phyloP scores from a whole-genome alignment of 352 stramenopile species.

The Phytopythium oedochilum region DNA sequence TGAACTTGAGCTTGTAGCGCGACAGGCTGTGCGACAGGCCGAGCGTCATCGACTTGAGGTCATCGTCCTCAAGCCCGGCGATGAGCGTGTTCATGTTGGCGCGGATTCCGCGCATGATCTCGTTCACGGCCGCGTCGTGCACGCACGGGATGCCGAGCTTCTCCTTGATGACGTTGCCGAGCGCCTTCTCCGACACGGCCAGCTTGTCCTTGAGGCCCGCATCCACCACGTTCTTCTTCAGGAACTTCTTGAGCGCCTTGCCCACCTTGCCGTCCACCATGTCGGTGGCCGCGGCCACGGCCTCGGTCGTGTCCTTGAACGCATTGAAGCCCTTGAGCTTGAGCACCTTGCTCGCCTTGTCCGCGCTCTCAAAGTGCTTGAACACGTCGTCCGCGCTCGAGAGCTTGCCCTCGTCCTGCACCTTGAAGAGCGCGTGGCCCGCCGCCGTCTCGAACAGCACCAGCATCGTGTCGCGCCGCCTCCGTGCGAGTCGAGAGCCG shows the following conservation, averaged over 20 bases:
- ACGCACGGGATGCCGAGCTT: constrained; percentile 92
- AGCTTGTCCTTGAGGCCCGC: constrained; percentile 89
- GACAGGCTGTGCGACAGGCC: constrained; percentile 99
- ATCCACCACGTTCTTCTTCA: constrained; percentile 99
- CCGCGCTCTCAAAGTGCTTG: constrained; percentile 91
- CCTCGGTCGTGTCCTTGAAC: constrained; percentile 97
- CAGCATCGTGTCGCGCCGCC: constrained; percentile 62
- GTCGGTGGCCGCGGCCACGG: constrained; percentile 99
- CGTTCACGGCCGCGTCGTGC: constrained; percentile 95
- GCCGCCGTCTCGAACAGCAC: constrained; percentile 98
- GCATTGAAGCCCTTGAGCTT: constrained; percentile 99
- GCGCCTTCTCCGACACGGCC: constrained; percentile 92
- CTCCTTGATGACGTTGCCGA: constrained; percentile 94
- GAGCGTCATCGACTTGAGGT: constrained; percentile 97
- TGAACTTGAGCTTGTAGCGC: constrained; percentile 99
- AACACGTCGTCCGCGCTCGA: constrained; percentile 89
- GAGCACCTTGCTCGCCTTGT: constrained; percentile 94
- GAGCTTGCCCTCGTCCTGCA: constrained; percentile 89
- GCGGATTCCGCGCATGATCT: constrained; percentile 96
- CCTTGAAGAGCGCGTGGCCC: constrained; percentile 98
- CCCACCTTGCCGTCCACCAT: constrained; percentile 94
- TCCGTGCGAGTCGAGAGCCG: too few relatives aligned
- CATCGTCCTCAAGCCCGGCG: constrained; percentile 95
- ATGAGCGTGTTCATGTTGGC: constrained; percentile 98
- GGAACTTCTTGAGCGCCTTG: constrained; percentile 96